These are phyloP conservation scores for Fusarium lyarnte DNA, from an alignment of 2,329 filamentous ascomycete species.

Conservation along the genomic window DNA sequence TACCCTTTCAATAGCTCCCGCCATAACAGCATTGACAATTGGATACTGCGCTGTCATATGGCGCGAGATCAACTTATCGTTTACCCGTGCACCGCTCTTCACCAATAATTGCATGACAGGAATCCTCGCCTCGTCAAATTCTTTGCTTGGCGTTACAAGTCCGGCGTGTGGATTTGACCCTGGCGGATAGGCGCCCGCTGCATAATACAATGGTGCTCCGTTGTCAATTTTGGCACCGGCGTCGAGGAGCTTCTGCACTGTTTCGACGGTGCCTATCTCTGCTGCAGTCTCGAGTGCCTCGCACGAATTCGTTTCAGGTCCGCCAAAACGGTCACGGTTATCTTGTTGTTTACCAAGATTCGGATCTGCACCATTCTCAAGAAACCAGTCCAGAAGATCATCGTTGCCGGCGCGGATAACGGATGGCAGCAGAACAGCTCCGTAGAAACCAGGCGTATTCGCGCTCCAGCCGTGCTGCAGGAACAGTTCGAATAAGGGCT, in stretches of 20 bases:
- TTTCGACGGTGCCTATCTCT: neutral
- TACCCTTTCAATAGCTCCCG: slow-evolving; percentile 27
- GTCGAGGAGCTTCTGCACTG: slow-evolving; percentile 19
- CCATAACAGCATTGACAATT: slow-evolving; percentile 31
- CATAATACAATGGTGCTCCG: slow-evolving; percentile 25
- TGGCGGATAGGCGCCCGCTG: slow-evolving; percentile 13
- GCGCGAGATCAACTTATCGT: slow-evolving; percentile 4
- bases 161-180: neutral
- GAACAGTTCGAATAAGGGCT: slow-evolving; percentile 22
- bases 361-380: slow-evolving; percentile 28
- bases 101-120: slow-evolving; percentile 29
- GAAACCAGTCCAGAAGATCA: slow-evolving; percentile 33
- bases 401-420: slow-evolving; percentile 3
- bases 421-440: slow-evolving; percentile 13
- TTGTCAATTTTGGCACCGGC: slow-evolving; percentile 25
- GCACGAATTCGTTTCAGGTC: slow-evolving; percentile 20
- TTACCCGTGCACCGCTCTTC: slow-evolving; percentile 21
- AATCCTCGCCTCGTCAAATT: slow-evolving; percentile 19
- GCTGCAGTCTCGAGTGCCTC: slow-evolving; percentile 23
- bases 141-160: neutral
- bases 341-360: slow-evolving; percentile 27
- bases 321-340: slow-evolving; percentile 14
- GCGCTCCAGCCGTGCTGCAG: slow-evolving; percentile 20
- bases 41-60: slow-evolving; percentile 21
- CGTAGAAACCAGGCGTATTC: slow-evolving; percentile 23